Evolutionary conservation across 768 basidiomycete species (phyloP).

Genomic region (Nidularia sp.): DNA sequence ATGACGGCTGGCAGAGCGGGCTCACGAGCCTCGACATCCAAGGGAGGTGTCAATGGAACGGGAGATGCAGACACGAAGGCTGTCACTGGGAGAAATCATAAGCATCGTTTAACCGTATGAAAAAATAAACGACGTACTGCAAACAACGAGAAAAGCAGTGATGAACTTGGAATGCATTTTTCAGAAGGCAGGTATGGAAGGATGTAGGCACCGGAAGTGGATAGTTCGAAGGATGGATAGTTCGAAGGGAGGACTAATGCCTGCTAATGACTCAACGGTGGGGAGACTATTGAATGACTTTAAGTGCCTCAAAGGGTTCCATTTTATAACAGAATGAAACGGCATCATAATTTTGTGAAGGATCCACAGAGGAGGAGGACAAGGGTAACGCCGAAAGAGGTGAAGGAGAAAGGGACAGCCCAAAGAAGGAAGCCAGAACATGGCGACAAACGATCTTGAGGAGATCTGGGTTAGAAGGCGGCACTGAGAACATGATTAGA

Average conservation of each 20-base stretch:
- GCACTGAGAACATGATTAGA: neutral
- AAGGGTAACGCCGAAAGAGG: conserved; percentile 15
- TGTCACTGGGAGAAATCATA: conserved; percentile 7
- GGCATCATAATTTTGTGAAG: neutral
- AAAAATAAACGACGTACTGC: conserved; percentile 16
- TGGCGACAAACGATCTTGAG: neutral
- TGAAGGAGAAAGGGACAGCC: conserved; percentile 13
- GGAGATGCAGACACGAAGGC: conserved; percentile 22
- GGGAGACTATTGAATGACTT: neutral
- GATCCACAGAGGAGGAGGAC: conserved; percentile 3
- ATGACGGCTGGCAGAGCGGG: neutral
- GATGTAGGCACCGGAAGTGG: neutral
- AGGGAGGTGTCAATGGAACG: conserved; percentile 14
- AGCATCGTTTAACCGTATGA: neutral
- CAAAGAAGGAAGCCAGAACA: conserved; percentile 5
- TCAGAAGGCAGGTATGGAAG: neutral
- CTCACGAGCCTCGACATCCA: conserved; percentile 11
- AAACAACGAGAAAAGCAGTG: conserved; percentile 18
- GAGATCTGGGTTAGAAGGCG: neutral
- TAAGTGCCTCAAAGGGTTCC: neutral
- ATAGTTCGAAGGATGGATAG: conserved; percentile 2
- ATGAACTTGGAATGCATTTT: conserved; percentile 24
- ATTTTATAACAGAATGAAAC: neutral
- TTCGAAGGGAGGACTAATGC: neutral
- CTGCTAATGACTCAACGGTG: neutral